These are phyloP conservation scores for Funneliformis caledonium DNA, from an alignment of 371 early-diverging fungal genomes.

Conservation along the genomic window DNA sequence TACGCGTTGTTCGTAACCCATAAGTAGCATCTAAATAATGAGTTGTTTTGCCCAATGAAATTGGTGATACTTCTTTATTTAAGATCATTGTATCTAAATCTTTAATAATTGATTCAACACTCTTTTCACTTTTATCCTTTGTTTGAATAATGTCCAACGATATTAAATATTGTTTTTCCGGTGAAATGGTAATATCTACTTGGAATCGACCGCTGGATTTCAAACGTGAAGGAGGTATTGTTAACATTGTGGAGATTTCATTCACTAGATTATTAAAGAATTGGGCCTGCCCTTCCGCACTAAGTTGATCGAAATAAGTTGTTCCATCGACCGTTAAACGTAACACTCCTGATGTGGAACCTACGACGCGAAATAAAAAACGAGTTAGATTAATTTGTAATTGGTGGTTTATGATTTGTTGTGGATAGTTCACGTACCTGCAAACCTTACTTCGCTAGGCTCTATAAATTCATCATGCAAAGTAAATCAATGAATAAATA, in stretches of 20 bases:
- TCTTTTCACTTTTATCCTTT: not conserved
- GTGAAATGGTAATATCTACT: not conserved
- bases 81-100: not conserved
- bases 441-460: not conserved
- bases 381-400: not conserved
- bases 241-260: not conserved
- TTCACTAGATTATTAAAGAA: not conserved
- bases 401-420: not conserved
- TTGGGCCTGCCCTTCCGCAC: not conserved
- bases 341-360: not conserved
- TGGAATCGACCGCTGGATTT: not conserved
- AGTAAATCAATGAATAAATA: not conserved
- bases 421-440: not conserved
- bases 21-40: not conserved
- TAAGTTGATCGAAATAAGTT: not conserved
- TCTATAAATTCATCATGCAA: not conserved
- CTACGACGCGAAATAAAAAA: not conserved
- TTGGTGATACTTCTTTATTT: conserved; percentile 25
- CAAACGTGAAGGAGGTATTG: not conserved
- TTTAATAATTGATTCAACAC: not conserved
- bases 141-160: not conserved
- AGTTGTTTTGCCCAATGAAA: not conserved
- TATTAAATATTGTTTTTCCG: not conserved
- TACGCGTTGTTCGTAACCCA: conserved; percentile 1
- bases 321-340: not conserved